phyloP scores from a whole-genome alignment of 106 monocot species.

The Xerophyta viscosa region DNA sequence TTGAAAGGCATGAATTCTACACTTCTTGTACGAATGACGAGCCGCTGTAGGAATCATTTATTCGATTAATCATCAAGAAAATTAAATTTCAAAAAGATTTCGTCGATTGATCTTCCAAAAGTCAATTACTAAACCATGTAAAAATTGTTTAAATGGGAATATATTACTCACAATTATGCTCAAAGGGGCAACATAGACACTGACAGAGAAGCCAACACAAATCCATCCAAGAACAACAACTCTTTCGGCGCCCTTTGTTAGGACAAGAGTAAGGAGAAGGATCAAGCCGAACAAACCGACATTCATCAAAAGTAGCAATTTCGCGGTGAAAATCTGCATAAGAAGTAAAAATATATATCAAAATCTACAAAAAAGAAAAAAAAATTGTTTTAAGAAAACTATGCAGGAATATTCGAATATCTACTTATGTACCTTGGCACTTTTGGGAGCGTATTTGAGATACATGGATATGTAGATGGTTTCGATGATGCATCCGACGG shows the following conservation, averaged over 20 bases:
- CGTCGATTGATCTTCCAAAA: too few relatives aligned
- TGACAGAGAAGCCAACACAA: slow-evolving; percentile 42
- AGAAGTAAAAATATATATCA: too few relatives aligned
- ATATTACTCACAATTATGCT: slow-evolving; percentile 51
- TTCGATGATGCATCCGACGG: slow-evolving; percentile 32
- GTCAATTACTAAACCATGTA: too few relatives aligned
- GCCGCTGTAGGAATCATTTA: slow-evolving; percentile 21
- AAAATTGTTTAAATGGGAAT: too few relatives aligned
- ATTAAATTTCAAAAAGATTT: too few relatives aligned
- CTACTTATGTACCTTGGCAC: slow-evolving; percentile 30
- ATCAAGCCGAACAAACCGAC: slow-evolving; percentile 35
- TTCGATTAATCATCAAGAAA: too few relatives aligned
- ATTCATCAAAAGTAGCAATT: slow-evolving; percentile 32
- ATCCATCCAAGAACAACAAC: slow-evolving; percentile 41
- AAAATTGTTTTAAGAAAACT: too few relatives aligned
- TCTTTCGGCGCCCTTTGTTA: slow-evolving; percentile 16
- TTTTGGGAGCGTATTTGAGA: slow-evolving; percentile 33
- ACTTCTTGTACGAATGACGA: slow-evolving; percentile 58
- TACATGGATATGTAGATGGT: slow-evolving; percentile 27
- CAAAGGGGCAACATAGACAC: slow-evolving; percentile 53
- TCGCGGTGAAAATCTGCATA: slow-evolving; percentile 17
- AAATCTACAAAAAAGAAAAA: too few relatives aligned
- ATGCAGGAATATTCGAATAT: too few relatives aligned
- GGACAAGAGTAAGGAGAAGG: slow-evolving; percentile 26
- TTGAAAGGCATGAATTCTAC: slow-evolving; percentile 68